Base-by-base conservation (phyloP, 2,329 filamentous ascomycete species). In the Penicillium thymicola region DNA sequence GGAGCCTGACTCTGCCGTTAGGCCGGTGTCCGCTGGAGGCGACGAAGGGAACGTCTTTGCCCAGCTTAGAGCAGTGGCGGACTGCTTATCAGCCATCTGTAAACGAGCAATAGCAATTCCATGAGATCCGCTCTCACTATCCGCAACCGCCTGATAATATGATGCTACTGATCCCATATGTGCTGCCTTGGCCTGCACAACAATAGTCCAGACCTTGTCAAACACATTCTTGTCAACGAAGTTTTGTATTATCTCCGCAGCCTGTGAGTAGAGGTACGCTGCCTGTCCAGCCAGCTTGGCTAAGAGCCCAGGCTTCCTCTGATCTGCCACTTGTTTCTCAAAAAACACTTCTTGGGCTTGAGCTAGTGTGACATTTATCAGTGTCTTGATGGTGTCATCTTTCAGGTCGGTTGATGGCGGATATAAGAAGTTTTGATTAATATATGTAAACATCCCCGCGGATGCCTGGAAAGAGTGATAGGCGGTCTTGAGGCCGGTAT, bases 371-470 rank as follows among this genome's bases (percentile, higher is more conserved):
- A 99, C 85, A 50, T 88, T 85, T 70, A 99, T 97, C 63, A 99
- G 76, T 0, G 91, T 92, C 78, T 97, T 97, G 68, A 99, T 91
- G 0, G 94, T 99, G 49, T 99, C 93, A 59, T 94, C 82, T 72
- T 92, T 97, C 46, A 99, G 78, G 70, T 99, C 94, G n/a, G 90
- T 92, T 9, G 92, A 97, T 0, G 95, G 94, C 1, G 94, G 94
- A 69, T 99, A 94, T 36, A 99, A 80, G 72, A 99, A 99, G 78
- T 99, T 99, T 77, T 99, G 94, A 76, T 99, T 99, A 79, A 99
- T 99, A 70, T 99, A 99, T 51, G 93, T 97, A 75, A 97, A 99
- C 94, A 99, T 99, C 78, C 94, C 94, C 10, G 94, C 94, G 8
- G 93, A 92, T 40, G 94, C 94, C 75, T 99, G 94, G 78, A 97